Conservation (phyloP, 1,139 yeast species). For the Saccharomyces hybrid region DNA sequence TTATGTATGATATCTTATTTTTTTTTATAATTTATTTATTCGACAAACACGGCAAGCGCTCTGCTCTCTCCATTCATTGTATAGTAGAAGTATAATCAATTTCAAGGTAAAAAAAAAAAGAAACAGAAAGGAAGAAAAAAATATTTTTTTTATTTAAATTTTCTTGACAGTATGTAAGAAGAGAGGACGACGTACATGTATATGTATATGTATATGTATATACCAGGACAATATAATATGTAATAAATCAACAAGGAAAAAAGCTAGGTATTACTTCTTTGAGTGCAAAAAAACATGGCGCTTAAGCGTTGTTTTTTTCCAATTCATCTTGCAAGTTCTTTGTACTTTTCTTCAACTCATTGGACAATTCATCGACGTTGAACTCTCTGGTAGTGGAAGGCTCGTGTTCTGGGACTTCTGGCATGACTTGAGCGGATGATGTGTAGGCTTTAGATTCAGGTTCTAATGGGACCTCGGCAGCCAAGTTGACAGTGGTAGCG, state of each 20-base stretch:
- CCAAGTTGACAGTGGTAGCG: constrained; percentile 29
- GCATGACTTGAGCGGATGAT: constrained; percentile 5
- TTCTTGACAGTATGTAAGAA: no score
- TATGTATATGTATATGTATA: neutral
- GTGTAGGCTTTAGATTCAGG: constrained; percentile 11
- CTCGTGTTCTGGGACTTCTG: constrained; percentile 14
- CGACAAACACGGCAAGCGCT: neutral
- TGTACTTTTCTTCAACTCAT: constrained; percentile 18
- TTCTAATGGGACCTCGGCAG: constrained; percentile 23
- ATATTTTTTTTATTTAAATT: no score
- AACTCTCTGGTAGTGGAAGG: constrained; percentile 21
- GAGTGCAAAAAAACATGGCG: neutral
- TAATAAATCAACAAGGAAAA: neutral
- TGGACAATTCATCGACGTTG: constrained; percentile 18
- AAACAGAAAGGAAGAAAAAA: neutral
- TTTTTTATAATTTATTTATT: neutral
- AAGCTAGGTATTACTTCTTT: neutral
- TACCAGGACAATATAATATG: neutral
- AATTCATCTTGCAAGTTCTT: constrained; percentile 30
- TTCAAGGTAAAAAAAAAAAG: no score
- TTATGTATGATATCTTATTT: neutral
- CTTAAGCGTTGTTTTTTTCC: constrained; percentile 21
- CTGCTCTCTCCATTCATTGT: no score
- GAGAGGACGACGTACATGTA: neutral
- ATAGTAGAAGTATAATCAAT: no score